Evolutionary conservation across 495 filamentous ascomycete genomes (phyloP).

Genomic region (Aspergillus bertholletiae): DNA sequence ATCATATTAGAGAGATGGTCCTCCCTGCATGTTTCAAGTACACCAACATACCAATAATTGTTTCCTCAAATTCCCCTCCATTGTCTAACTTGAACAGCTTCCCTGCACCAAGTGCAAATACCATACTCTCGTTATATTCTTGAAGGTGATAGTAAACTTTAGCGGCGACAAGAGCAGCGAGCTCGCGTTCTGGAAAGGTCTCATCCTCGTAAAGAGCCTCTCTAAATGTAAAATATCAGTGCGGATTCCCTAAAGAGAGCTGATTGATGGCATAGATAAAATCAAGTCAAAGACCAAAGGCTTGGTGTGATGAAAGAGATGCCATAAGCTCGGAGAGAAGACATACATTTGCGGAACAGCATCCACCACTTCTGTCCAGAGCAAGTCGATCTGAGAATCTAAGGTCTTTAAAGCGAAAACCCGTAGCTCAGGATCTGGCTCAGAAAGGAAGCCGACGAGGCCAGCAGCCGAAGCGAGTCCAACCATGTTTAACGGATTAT

Average conservation of each 20-base stretch:
- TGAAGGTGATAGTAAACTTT: conserved; percentile 99
- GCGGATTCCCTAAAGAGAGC: background rate
- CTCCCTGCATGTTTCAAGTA: background rate
- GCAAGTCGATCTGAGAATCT: conserved; percentile 90
- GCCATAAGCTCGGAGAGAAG: background rate
- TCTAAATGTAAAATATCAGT: conserved; percentile 45
- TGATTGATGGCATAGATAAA: background rate
- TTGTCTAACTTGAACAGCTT: conserved; percentile 91
- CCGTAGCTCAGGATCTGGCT: conserved; percentile 88
- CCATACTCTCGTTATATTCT: conserved; percentile 99
- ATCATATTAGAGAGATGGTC: conserved; percentile 4
- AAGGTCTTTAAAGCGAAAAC: conserved; percentile 90
- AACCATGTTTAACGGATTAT: conserved; percentile 60
- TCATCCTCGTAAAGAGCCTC: conserved; percentile 98
- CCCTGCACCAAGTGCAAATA: conserved; percentile 91
- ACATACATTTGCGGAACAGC: conserved; percentile 90
- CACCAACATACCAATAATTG: conserved; percentile 67
- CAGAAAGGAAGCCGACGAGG: conserved; percentile 91
- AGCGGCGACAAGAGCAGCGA: conserved; percentile 89
- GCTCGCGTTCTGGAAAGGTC: conserved; percentile 85
- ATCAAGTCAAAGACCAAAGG: background rate
- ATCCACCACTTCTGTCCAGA: conserved; percentile 96
- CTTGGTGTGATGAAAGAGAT: background rate
- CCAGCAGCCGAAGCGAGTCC: conserved; percentile 91
- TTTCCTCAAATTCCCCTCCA: conserved; percentile 96